These are phyloP conservation scores for Paragyromitra xinjiangensis DNA, from an alignment of 495 filamentous ascomycete genomes.

Conservation along the genomic window DNA sequence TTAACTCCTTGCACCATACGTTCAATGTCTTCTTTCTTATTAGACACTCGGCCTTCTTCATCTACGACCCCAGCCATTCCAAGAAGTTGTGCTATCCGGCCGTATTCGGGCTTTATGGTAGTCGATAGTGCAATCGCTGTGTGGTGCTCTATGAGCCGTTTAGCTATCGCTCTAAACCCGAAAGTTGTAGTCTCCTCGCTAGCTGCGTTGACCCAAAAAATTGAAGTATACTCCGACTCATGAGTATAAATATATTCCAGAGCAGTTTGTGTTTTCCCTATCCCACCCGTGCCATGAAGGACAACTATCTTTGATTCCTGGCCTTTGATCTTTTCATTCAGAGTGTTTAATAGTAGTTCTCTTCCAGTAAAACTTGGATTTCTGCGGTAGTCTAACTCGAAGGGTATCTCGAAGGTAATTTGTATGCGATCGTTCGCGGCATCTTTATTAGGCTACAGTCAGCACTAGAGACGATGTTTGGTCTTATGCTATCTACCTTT, in stretches of 20 bases:
- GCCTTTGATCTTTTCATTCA: neutral
- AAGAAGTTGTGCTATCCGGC: constrained; percentile 1
- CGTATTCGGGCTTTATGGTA: constrained; percentile 4
- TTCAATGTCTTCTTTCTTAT: neutral
- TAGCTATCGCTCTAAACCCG: constrained; percentile 9
- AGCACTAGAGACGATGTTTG: neutral
- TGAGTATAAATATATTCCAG: constrained; percentile 42
- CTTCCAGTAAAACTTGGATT: constrained; percentile 29
- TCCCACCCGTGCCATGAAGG: constrained; percentile 19
- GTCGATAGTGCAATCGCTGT: neutral
- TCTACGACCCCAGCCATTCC: constrained; percentile 1
- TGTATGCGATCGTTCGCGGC: neutral
- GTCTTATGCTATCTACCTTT: no score
- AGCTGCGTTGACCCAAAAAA: constrained; percentile 43
- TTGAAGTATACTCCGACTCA: constrained; percentile 8
- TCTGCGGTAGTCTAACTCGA: constrained; percentile 1
- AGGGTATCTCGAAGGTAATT: neutral
- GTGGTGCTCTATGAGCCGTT: constrained; percentile 25
- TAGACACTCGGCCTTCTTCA: constrained; percentile 8
- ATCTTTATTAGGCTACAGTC: neutral
- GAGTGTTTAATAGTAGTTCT: neutral
- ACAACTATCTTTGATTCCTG: neutral
- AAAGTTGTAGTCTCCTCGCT: constrained; percentile 15
- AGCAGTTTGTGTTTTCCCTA: constrained; percentile 37
- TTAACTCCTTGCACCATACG: constrained; percentile 12